Base-by-base conservation (phyloP, 2,329 filamentous ascomycete species). In the Pyrenochaeta sp. region DNA sequence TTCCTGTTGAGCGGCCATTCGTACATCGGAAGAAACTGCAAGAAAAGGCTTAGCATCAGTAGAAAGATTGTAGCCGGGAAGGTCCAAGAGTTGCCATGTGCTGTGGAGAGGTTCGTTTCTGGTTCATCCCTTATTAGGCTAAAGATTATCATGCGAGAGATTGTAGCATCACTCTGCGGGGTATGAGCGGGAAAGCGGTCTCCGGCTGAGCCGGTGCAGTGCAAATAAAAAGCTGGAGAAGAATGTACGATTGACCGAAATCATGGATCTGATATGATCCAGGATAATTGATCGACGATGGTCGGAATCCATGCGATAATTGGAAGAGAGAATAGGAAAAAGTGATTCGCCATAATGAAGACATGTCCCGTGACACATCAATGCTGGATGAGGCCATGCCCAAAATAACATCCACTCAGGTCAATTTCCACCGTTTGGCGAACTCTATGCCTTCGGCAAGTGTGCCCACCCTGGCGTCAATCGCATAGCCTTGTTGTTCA, bases 371-470 rank as follows among this genome's bases (percentile, higher is more conserved):
- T 20, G 4, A 27, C 27, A 18, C n/a, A 39, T 21, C 36, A 42
- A 32, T 15, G 4, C 10, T 29, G 14, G 11, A 37, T 18, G 14
- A 2, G 27, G 6, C 20, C 27, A 43, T 14, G 39, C 12, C 11
- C n/a, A 35, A 12, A 27, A 35, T 6, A 4, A 27, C 9, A 27
- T 30, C 31, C 7, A 2, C 31, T 55, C 41, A 55, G 10, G 44
- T 33, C 31, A 78, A 51, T 50, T 69, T 77, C 72, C 73, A 79
- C 42, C 72, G 56, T 78, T 86, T 89, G 17, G 88, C 88, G 58
- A 91, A 77, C 69, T 93, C 87, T 54, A 94, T 87, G 0, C 90
- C 90, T 73, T 94, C 90, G 0, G 90, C 91, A 40, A 94, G 76
- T 4, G 89, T 91, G 1, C 88, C 90, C 2, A 94, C 87, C 33